Evolutionary conservation across 1,139 yeast genomes (phyloP).

Genomic region (Kazachstania sp.): DNA sequence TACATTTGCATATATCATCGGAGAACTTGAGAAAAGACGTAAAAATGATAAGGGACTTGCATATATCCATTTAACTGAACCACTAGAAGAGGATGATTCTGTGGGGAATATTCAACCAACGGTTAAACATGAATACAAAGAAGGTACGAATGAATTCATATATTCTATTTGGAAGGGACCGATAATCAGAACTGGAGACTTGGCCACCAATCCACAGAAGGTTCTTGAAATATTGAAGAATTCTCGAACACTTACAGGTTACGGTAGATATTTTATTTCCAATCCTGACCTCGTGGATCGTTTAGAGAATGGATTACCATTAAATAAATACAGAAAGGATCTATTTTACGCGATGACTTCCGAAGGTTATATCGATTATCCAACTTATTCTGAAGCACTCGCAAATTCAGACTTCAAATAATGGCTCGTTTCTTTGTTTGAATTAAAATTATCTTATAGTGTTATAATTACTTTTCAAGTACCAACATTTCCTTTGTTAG

Average conservation of each 20-base stretch:
- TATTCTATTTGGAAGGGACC: slow-evolving; percentile 2
- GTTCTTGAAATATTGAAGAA: neutral
- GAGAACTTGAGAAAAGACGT: neutral
- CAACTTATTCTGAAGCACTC: neutral
- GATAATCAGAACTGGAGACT: neutral
- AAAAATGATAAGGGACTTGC: neutral
- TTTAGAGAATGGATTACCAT: neutral
- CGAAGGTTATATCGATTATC: slow-evolving; percentile 1
- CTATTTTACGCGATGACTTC: neutral
- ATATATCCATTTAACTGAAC: neutral
- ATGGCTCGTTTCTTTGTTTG: too few relatives aligned
- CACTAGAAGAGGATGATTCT: neutral
- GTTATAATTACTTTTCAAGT: too few relatives aligned
- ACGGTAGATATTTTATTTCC: neutral
- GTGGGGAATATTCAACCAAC: neutral
- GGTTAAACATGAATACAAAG: neutral
- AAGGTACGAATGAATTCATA: neutral
- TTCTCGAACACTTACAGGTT: neutral
- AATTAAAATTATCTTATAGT: too few relatives aligned
- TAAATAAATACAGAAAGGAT: neutral
- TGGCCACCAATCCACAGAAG: neutral
- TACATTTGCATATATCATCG: neutral
- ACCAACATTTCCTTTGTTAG: too few relatives aligned
- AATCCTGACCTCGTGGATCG: neutral
- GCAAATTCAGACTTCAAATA: neutral